These are phyloP conservation scores for Triticum urartu DNA, from an alignment of 176 grass and related monocot species.

Conservation along the genomic window DNA sequence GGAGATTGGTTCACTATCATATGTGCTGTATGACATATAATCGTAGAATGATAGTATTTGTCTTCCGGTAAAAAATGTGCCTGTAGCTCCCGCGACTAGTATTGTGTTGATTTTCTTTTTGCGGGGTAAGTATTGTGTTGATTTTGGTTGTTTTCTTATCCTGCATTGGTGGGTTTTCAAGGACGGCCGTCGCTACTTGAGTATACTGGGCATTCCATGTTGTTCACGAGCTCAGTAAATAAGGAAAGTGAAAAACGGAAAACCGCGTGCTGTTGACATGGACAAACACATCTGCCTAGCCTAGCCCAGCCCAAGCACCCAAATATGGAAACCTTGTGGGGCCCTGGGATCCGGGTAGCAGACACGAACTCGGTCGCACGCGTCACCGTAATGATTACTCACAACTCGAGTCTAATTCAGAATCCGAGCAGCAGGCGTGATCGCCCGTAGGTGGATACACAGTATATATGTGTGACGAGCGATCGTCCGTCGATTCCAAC, in stretches of 20 bases:
- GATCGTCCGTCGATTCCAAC: background rate
- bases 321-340: background rate
- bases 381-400: background rate
- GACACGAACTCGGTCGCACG: background rate
- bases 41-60: background rate
- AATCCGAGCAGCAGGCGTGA: background rate
- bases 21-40: background rate
- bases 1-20: background rate
- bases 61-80: background rate
- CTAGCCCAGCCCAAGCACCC: too few species aligned
- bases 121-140: background rate
- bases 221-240: background rate
- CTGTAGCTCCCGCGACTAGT: background rate
- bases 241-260: background rate
- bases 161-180: too few species aligned
- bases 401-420: background rate
- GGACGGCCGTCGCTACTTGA: too few species aligned
- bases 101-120: background rate
- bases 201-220: too few species aligned
- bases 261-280: background rate
- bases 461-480: background rate
- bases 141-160: background rate
- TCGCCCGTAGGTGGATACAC: too few species aligned
- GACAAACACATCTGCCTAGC: background rate
- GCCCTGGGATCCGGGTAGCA: background rate